Conservation (phyloP, 139 green algal species). For the Closterium sp. region DNA sequence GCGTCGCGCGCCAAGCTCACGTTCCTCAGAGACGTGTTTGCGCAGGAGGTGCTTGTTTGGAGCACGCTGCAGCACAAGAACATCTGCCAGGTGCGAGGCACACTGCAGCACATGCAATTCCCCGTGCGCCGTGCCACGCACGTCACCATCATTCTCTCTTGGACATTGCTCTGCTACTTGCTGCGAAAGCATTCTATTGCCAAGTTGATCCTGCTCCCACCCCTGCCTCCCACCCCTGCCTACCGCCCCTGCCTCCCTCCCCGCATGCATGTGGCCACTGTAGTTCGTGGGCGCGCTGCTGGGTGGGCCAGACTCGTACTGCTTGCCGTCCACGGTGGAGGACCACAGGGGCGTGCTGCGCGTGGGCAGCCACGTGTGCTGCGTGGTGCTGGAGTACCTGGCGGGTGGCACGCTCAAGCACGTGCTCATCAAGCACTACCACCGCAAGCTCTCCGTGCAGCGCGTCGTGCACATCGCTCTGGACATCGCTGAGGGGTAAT, state of each 20-base stretch:
- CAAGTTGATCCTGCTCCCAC: too few species aligned
- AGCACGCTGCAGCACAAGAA: conserved; percentile 26
- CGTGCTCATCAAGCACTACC: neutral
- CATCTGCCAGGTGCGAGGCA: conserved; percentile 3
- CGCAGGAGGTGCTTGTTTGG: conserved; percentile 27
- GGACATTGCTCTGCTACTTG: too few species aligned
- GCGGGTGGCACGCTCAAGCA: conserved; percentile 17
- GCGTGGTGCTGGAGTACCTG: conserved; percentile 27
- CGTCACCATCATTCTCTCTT: too few species aligned
- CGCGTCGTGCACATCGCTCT: neutral
- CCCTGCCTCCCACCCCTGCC: neutral
- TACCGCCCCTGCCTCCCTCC: neutral
- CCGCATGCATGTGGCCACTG: neutral
- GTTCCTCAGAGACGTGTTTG: conserved; percentile 6
- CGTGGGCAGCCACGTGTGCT: conserved; percentile 18
- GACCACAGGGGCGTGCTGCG: neutral
- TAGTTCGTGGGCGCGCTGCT: conserved; percentile 19
- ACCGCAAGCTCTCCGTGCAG: conserved; percentile 11
- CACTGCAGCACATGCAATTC: too few species aligned
- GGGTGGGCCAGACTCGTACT: neutral
- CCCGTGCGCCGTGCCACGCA: too few species aligned
- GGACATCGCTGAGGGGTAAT: conserved; percentile 16
- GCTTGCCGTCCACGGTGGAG: neutral
- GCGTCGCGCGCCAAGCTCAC: neutral
- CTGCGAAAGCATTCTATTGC: too few species aligned